Evolutionary conservation across 768 basidiomycete genomes (phyloP), one percentile per base, ranked within the genome.

Genomic region (Hortiboletus flavorubellus): DNA sequence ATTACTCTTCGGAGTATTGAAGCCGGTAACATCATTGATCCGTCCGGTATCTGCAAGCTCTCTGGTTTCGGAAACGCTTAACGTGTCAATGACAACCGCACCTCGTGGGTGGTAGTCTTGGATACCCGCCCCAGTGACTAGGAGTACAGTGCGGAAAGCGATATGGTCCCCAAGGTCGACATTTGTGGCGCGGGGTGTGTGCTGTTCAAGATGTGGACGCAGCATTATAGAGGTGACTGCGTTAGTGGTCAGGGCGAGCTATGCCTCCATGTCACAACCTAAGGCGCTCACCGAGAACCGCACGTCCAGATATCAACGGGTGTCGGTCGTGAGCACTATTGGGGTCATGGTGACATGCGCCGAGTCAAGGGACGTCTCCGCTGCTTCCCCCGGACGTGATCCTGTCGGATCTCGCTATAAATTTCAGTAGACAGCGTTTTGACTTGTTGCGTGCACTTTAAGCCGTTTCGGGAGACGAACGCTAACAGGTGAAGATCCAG

Each of bases 141-240:
- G 89, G 54, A 84, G 87, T 26, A 21, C 82, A 86, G 66, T 83
- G 84, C 71, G 49, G 53, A 12, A 85, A 86, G 61, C 91, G 91
- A 0, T 98, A 98, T 69, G 93, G 89, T 64, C 64, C 89, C 87
- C 68, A 98, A 98, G 74, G 85, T 95, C 46, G 94, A 98, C 67
- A 93, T 98, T 59, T 98, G 95, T 95, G 91, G 89, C 69, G 81
- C 94, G 3, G 95, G 95, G 2, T 98, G 95, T 74, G 90, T 98
- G 8, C 87, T 94, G 10, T 78, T 96, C 59, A 94, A 95, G 73
- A 98, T 98, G 96, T 94, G 91, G 86, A 87, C 87, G 76, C 91
- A 48, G 93, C 93, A 3, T 95, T 30, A 86, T 91, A 61, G 89
- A 93, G 70, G 81, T 81, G 58, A 79, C 94, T 51, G 85, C 88